phyloP scores from a whole-genome alignment of 176 grass and related monocot species.

The sorghum (Sorghum bicolor) region DNA sequence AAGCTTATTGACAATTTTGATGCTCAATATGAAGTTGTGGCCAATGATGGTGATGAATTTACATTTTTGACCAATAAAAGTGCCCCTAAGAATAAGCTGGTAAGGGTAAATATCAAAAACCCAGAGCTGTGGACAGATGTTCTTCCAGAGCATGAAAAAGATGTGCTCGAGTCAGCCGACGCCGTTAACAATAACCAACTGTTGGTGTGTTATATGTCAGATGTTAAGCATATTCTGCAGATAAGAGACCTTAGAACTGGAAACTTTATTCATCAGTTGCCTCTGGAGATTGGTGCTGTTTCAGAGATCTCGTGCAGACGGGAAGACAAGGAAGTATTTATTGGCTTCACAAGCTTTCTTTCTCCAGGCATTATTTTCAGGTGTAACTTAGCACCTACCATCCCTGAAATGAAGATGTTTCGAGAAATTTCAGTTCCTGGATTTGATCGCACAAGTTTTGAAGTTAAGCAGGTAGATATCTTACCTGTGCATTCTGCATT shows the following conservation, averaged over 20 bases:
- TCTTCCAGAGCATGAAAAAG: conserved; percentile 74
- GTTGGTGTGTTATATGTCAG: conserved; percentile 82
- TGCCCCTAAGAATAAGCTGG: conserved; percentile 80
- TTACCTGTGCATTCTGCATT: background rate
- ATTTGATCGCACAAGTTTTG: conserved; percentile 70
- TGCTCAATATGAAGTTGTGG: conserved; percentile 64
- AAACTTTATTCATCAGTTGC: conserved; percentile 67
- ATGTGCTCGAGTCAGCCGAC: conserved; percentile 65
- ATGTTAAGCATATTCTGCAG: conserved; percentile 87
- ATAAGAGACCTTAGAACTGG: conserved; percentile 82
- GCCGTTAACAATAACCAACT: conserved; percentile 70
- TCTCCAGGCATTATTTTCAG: conserved; percentile 85
- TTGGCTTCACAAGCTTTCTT: conserved; percentile 89
- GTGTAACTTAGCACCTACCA: conserved; percentile 57
- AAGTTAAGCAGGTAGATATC: conserved; percentile 74
- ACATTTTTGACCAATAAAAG: conserved; percentile 89
- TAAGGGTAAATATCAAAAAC: conserved; percentile 62
- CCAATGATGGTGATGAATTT: conserved; percentile 77
- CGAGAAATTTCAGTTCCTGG: conserved; percentile 77
- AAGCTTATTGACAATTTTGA: conserved; percentile 89
- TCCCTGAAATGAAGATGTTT: conserved; percentile 81
- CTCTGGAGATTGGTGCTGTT: conserved; percentile 83
- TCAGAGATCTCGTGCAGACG: conserved; percentile 76
- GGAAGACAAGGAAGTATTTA: conserved; percentile 74
- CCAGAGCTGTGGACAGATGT: conserved; percentile 66